Percentiles rank a stretch among this genome's conserved stretches.
Conservation (phyloP, 192 early-diverging fungal genomes). For the Dissophora globulifera region DNA sequence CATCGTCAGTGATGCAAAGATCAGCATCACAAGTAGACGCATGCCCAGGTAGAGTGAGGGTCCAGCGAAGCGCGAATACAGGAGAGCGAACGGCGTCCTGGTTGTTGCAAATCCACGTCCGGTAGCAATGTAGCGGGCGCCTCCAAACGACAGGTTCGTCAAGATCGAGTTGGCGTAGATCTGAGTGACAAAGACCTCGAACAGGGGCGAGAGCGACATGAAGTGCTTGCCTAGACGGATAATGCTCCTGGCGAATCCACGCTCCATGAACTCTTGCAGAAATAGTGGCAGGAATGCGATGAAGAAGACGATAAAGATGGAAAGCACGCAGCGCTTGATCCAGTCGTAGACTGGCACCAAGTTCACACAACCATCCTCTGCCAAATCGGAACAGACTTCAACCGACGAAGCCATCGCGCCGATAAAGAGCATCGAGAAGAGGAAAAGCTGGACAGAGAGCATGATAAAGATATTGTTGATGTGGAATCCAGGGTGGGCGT, state of each 20-base stretch:
- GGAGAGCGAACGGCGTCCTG: conserved; percentile 74
- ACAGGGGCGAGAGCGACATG: conserved; percentile 83
- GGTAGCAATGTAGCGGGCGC: conserved; percentile 87
- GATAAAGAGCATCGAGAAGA: conserved; percentile 82
- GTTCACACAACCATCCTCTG: conserved; percentile 77
- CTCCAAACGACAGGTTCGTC: conserved; percentile 81
- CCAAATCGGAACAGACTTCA: conserved; percentile 64
- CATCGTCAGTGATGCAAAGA: conserved; percentile 78
- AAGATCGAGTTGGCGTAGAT: conserved; percentile 85
- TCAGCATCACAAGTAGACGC: conserved; percentile 73
- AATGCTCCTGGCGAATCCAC: conserved; percentile 77
- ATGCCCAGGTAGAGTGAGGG: conserved; percentile 83
- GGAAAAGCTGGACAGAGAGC: conserved; percentile 83
- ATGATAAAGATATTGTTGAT: conserved; percentile 91
- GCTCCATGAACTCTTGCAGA: conserved; percentile 85
- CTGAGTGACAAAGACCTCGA: conserved; percentile 89
- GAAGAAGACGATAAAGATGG: conserved; percentile 84
- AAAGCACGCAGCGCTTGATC: conserved; percentile 84
- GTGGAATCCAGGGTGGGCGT: conserved; percentile 90
- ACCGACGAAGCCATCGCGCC: conserved; percentile 74
- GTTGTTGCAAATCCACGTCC: conserved; percentile 89
- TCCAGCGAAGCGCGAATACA: conserved; percentile 81
- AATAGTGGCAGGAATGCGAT: conserved; percentile 86
- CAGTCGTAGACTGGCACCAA: conserved; percentile 80
- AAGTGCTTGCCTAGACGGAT: conserved; percentile 83